Conservation (phyloP, 1,139 yeast species). For the Pichia sp. region DNA sequence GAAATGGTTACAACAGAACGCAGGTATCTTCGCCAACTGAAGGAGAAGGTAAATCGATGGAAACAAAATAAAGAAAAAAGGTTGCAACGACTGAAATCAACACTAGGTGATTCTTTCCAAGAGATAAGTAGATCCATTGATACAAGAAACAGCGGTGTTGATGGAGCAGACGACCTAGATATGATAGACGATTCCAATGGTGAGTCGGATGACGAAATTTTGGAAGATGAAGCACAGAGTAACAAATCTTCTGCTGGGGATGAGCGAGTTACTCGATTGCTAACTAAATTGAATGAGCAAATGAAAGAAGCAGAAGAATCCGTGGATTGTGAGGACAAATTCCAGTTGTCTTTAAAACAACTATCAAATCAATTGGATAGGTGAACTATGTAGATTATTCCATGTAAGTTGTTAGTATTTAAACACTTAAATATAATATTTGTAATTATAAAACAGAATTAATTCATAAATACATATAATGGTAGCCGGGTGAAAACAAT, state of each 20-base stretch:
- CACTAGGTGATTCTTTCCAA: constrained; percentile 6
- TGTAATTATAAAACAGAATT: constrained; percentile 1
- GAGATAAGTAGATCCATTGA: constrained; percentile 7
- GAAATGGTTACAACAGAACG: constrained; percentile 20
- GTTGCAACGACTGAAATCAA: constrained; percentile 7
- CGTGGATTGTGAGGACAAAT: neutral
- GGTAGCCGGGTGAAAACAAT: constrained; percentile 17
- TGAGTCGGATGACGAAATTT: neutral
- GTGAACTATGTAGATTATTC: neutral
- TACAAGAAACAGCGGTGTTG: constrained; percentile 5
- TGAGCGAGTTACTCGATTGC: neutral
- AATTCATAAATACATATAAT: constrained; percentile 20
- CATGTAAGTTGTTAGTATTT: neutral
- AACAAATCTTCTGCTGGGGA: neutral
- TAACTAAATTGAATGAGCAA: constrained; percentile 1
- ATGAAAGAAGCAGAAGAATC: neutral
- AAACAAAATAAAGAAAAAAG: constrained; percentile 14
- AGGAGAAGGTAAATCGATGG: constrained; percentile 17
- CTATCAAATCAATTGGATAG: constrained; percentile 5
- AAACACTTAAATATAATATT: neutral
- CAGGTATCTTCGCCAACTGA: constrained; percentile 21
- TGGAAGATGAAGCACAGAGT: neutral
- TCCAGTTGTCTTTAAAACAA: constrained; percentile 7
- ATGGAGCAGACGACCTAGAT: constrained; percentile 15
- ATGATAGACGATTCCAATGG: constrained; percentile 3